A percentile compares a stretch with the other conserved stretches of the same genome.
Conservation (phyloP, 2,329 filamentous ascomycete genomes). For the Ophidiomyces ophidiicola region DNA sequence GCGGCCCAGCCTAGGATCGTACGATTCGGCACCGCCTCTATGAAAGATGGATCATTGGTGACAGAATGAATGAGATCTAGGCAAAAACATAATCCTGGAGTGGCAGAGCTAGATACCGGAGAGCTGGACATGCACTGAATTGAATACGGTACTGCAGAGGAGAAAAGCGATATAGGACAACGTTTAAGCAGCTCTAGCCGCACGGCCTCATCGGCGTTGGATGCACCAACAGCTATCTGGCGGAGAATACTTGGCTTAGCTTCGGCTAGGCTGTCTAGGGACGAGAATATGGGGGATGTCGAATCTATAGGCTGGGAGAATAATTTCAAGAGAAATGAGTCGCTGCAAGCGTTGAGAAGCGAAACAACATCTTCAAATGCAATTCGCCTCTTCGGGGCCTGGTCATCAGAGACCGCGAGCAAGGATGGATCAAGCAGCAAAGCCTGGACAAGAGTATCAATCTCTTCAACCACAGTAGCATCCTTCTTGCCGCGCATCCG, state of each 20-base stretch:
- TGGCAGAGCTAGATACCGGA: neutral
- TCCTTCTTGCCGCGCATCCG: neutral
- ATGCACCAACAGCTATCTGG: constrained; percentile 8
- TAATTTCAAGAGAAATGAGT: constrained; percentile 3
- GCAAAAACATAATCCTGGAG: constrained; percentile 7
- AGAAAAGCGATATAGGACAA: constrained; percentile 6
- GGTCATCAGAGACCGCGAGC: neutral
- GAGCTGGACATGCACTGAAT: neutral
- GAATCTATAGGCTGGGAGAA: neutral
- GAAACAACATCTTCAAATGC: neutral
- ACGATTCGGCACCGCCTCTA: neutral
- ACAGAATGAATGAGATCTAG: constrained; percentile 9
- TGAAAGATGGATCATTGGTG: neutral
- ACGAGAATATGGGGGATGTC: neutral
- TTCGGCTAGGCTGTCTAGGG: constrained; percentile 16
- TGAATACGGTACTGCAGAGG: constrained; percentile 3
- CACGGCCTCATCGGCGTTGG: neutral
- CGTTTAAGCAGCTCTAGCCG: constrained; percentile 2
- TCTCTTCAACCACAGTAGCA: neutral
- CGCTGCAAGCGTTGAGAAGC: constrained; percentile 8
- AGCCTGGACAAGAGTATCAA: constrained; percentile 8
- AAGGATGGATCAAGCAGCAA: neutral
- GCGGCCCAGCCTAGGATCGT: neutral
- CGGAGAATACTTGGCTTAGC: constrained; percentile 6
- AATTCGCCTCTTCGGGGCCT: neutral